Evolutionary conservation across 345 rosid species (phyloP).

Genomic region (Abelmoschus esculentus): DNA sequence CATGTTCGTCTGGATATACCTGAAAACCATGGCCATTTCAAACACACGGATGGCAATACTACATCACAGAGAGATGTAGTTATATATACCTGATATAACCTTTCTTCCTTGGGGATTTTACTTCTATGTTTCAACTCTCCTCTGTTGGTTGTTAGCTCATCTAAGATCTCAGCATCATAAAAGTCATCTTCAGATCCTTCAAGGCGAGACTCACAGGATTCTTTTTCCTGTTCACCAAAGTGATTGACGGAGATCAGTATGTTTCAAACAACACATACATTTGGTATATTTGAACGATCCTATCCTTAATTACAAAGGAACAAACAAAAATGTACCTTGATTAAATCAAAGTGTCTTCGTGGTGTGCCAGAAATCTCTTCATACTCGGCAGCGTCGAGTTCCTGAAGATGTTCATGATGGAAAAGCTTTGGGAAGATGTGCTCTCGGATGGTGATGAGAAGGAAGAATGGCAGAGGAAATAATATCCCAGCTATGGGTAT

Average conservation of each 20-base stretch:
- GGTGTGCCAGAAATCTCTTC: constrained; percentile 60
- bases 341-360: constrained; percentile 16
- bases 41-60: too few species aligned
- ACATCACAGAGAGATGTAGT: too few species aligned
- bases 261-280: not conserved
- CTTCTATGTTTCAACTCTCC: constrained; percentile 74
- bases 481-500: constrained; percentile 54
- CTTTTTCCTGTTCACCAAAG: constrained; percentile 26
- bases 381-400: constrained; percentile 67
- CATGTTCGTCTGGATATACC: too few species aligned
- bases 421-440: constrained; percentile 61
- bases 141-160: constrained; percentile 69
- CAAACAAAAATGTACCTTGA: constrained; percentile 31
- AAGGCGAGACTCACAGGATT: constrained; percentile 13
- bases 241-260: not conserved
- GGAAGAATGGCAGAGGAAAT: constrained; percentile 71
- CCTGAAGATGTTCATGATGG: constrained; percentile 49
- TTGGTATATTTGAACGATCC: too few species aligned
- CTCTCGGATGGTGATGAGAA: constrained; percentile 57
- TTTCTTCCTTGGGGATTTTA: constrained; percentile 46
- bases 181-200: constrained; percentile 38
- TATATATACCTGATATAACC: constrained; percentile 26
- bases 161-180: constrained; percentile 66
- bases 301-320: not conserved
- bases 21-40: too few species aligned